Evolutionary conservation across 2,329 filamentous ascomycete species (phyloP).

Genomic region (Colletotrichum sp.): DNA sequence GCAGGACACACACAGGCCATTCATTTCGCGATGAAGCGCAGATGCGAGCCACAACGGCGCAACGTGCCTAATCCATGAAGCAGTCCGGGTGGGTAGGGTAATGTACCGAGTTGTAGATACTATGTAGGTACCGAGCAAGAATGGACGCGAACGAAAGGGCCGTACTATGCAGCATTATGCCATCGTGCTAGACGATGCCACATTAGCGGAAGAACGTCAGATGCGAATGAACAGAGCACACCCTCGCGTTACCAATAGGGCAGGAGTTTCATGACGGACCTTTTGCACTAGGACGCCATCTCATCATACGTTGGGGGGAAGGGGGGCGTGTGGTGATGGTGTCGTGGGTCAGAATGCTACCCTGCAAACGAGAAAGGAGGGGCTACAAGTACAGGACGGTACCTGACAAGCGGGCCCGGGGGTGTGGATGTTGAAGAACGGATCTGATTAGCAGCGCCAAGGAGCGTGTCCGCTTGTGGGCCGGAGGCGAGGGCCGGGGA

Average conservation of each 20-base stretch:
- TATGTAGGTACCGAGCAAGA: not conserved
- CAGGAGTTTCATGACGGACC: slow-evolving; percentile 11
- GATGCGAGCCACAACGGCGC: slow-evolving; percentile 18
- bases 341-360: slow-evolving; percentile 6
- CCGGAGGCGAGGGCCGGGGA: slow-evolving; percentile 1
- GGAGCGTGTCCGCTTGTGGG: slow-evolving; percentile 11
- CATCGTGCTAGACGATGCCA: not conserved
- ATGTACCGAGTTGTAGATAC: not conserved
- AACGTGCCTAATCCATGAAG: slow-evolving; percentile 20
- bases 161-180: not conserved
- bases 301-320: slow-evolving; percentile 6
- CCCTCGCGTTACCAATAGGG: slow-evolving; percentile 14
- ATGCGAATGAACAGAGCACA: slow-evolving; percentile 4
- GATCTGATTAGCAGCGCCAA: slow-evolving; percentile 18
- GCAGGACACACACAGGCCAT: not conserved
- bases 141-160: not conserved
- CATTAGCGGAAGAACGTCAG: not conserved
- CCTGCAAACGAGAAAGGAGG: not conserved
- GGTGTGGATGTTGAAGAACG: not conserved
- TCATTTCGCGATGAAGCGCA: not conserved
- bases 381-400: not conserved
- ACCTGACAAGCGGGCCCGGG: not conserved
- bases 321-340: slow-evolving; percentile 1
- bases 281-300: slow-evolving; percentile 8
- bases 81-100: slow-evolving; percentile 12